These are phyloP conservation scores for Chrysanthemum seticuspe DNA, from an alignment of 129 eudicot genomes.

Conservation along the genomic window DNA sequence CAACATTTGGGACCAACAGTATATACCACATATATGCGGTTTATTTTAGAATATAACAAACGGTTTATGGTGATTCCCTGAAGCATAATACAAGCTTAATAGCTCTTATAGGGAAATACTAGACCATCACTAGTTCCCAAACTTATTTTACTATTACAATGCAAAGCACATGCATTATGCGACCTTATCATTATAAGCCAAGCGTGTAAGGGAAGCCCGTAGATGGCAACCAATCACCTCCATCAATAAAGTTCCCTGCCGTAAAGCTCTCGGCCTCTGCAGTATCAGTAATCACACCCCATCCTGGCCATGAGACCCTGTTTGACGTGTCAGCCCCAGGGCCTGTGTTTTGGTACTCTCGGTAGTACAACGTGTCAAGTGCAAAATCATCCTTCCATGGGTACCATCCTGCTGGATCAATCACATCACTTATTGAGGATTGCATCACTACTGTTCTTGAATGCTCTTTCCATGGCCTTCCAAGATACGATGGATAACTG, in stretches of 20 bases:
- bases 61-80: too few species aligned
- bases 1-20: too few species aligned
- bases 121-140: too few species aligned
- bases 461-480: slow-evolving; percentile 57
- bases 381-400: slow-evolving; percentile 49
- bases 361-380: slow-evolving; percentile 39
- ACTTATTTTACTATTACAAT: too few species aligned
- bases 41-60: too few species aligned
- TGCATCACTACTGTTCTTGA: slow-evolving; percentile 55
- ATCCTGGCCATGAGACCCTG: slow-evolving; percentile 59
- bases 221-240: slow-evolving; percentile 47
- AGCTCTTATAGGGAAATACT: too few species aligned
- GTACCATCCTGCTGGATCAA: slow-evolving; percentile 62
- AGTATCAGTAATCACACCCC: slow-evolving; percentile 36
- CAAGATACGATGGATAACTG: slow-evolving; percentile 38
- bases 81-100: too few species aligned
- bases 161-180: too few species aligned
- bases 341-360: slow-evolving; percentile 51
- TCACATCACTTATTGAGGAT: slow-evolving; percentile 44
- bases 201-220: slow-evolving; percentile 33
- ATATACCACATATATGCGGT: too few species aligned
- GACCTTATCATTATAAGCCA: background rate
- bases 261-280: slow-evolving; percentile 44
- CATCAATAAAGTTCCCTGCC: slow-evolving; percentile 40
- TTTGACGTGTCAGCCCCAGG: slow-evolving; percentile 50